Percentiles rank a stretch among this genome's conserved stretches.
phyloP scores from a whole-genome alignment of 805 yeast genomes.

The Candida taoyuanica region DNA sequence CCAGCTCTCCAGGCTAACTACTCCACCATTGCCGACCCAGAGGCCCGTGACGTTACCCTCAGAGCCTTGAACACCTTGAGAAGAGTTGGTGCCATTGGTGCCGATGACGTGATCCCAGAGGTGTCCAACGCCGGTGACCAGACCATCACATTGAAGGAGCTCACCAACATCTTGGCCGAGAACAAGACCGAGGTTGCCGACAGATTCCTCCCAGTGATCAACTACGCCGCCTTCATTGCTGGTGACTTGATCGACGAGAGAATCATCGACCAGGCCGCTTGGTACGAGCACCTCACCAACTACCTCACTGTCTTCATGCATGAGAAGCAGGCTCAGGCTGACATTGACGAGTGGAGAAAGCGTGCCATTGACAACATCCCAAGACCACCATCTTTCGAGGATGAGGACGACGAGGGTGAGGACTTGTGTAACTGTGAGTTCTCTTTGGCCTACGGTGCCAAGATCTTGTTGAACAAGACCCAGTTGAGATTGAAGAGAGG shows the following conservation, averaged over 20 bases:
- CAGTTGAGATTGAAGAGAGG: slow-evolving; percentile 98
- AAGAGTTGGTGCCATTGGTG: slow-evolving; percentile 98
- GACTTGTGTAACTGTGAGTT: slow-evolving; percentile 99
- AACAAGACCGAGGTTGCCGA: slow-evolving; percentile 55
- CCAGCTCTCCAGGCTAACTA: slow-evolving; percentile 95
- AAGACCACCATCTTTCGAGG: slow-evolving; percentile 91
- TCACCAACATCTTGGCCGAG: slow-evolving; percentile 66
- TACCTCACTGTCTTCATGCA: slow-evolving; percentile 95
- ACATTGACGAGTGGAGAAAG: slow-evolving; percentile 93
- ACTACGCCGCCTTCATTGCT: slow-evolving; percentile 91
- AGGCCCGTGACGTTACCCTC: slow-evolving; percentile 97
- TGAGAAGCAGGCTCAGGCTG: slow-evolving; percentile 84
- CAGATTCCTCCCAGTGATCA: slow-evolving; percentile 75
- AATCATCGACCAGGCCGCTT: slow-evolving; percentile 84
- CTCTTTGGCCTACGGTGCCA: slow-evolving; percentile 99
- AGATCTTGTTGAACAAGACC: slow-evolving; percentile 98
- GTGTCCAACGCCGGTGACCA: slow-evolving; percentile 98
- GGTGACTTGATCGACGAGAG: slow-evolving; percentile 99
- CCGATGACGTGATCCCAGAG: slow-evolving; percentile 88
- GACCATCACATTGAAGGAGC: slow-evolving; percentile 76
- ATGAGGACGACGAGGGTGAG: slow-evolving; percentile 98
- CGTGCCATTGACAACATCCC: slow-evolving; percentile 98
- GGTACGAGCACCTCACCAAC: slow-evolving; percentile 87
- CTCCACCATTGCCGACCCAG: slow-evolving; percentile 98
- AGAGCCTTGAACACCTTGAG: slow-evolving; percentile 96